Base-by-base conservation (phyloP, 179 eudicot species). In the Spergularia azorica region DNA sequence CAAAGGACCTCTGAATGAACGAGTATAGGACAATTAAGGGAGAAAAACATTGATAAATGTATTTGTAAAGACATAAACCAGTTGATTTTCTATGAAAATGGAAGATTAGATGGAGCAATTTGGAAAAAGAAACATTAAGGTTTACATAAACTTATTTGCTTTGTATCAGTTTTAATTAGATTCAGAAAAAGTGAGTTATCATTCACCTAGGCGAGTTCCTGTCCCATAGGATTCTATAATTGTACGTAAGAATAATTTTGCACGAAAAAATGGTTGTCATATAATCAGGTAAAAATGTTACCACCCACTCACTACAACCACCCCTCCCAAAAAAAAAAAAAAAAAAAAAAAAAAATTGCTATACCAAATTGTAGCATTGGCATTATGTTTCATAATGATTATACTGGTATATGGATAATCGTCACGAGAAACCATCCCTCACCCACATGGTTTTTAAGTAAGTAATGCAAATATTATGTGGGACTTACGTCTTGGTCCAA, bases 401-500 rank as follows among this genome's bases (percentile, higher is more conserved):
- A 13, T 18, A 64, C 17, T 15, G 6, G 72, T 43, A 1, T 38
- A 18, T 6, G 48, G 56, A 7, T 18, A 57, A 66, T 10, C 56
- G n/a, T 38, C 26, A 9, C 48, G 13, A 55, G 38, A 58, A 70
- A 43, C 46, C 7, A n/a, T 50, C n/a, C 76, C 18, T 63, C 16
- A 51, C 67, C n/a, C 67, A 39, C 1, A 18, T 18, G 11, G 15
- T 7, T 43, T 43, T 21, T 48, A 65, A 52, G 41, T 36, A 60
- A 65, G 51, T 26, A 68, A 39, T 20, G 32, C 41, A 66, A 41
- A 36, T 8, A 69, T 68, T 59, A 20, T 69, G 77, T 52, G 66
- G 70, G 78, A 84, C 98, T 89, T 89, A 94, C 97, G 96, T 59
- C 98, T 91, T 70, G 98, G 98, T 77, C 98, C 98, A 79, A 81